Conservation (phyloP, 2,329 filamentous ascomycete genomes). For the Coniochaeta ligniaria region DNA sequence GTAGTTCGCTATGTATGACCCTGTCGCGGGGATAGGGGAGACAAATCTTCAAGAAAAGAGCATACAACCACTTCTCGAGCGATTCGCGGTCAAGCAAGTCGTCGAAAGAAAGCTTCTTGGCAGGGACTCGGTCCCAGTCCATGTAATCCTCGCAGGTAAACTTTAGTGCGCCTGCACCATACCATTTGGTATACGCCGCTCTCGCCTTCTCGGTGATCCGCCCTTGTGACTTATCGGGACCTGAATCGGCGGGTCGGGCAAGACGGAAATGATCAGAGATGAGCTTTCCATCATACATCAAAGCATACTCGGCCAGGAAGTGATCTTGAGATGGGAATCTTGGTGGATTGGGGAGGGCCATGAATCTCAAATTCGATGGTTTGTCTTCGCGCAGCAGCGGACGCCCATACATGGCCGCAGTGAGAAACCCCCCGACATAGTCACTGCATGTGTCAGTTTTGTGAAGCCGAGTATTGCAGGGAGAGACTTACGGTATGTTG, state of each 20-base stretch:
- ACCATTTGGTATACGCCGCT: too few species aligned
- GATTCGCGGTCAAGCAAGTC: background rate
- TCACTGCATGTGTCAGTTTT: background rate
- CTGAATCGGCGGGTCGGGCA: too few species aligned
- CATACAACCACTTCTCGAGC: background rate
- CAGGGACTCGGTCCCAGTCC: background rate
- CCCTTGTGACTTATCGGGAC: too few species aligned
- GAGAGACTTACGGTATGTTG: slow-evolving; percentile 1
- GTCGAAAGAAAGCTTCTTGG: background rate
- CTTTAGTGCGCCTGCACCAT: too few species aligned
- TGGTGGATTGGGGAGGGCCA: background rate
- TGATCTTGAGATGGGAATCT: background rate
- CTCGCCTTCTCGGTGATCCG: too few species aligned
- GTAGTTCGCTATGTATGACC: slow-evolving; percentile 7
- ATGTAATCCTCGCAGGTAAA: background rate
- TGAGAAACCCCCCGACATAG: background rate
- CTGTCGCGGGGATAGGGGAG: slow-evolving; percentile 1
- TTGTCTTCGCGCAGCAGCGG: background rate
- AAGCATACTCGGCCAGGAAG: background rate
- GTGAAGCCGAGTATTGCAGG: background rate
- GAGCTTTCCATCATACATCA: background rate
- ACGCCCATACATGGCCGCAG: background rate
- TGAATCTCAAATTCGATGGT: background rate
- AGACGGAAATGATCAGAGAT: background rate
- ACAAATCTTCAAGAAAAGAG: background rate